Percentiles rank a stretch among this genome's conserved stretches.
phyloP scores from a whole-genome alignment of 352 stramenopile species.

The Phytopythium chamaehyphon region DNA sequence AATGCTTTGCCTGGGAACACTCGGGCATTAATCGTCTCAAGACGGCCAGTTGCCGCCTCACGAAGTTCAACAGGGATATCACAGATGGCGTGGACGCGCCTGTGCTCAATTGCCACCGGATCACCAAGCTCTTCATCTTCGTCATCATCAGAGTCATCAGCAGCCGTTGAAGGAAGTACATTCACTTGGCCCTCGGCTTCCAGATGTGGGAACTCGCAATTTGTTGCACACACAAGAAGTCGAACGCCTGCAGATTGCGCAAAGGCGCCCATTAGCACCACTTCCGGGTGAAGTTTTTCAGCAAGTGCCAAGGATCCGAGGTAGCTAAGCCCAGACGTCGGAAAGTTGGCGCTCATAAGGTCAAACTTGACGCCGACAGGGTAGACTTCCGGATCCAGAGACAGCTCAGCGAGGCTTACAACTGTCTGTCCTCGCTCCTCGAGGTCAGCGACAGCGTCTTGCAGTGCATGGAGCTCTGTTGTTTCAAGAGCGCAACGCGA shows the following conservation, averaged over 20 bases:
- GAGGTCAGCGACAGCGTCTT: constrained; percentile 42
- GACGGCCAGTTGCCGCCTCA: constrained; percentile 29
- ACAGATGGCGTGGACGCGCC: constrained; percentile 23
- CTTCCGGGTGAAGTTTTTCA: constrained; percentile 49
- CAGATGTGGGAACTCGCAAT: constrained; percentile 10
- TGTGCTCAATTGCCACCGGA: constrained; percentile 8
- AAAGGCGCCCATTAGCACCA: constrained; percentile 45
- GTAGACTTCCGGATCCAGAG: constrained; percentile 35
- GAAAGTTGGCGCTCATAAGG: constrained; percentile 50
- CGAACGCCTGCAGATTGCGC: constrained; percentile 32
- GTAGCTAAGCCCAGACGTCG: constrained; percentile 53
- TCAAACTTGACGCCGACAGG: constrained; percentile 47
- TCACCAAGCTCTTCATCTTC: constrained; percentile 6
- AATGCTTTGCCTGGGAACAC: constrained; percentile 35
- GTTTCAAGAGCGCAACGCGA: constrained; percentile 51
- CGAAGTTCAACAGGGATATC: constrained; percentile 30
- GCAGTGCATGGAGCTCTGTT: constrained; percentile 30
- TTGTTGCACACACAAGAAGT: constrained; percentile 23
- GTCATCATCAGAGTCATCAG: constrained; percentile 13
- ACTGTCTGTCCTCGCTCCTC: constrained; percentile 42
- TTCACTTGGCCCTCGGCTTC: background rate
- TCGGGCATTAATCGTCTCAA: constrained; percentile 26
- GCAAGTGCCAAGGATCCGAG: constrained; percentile 42
- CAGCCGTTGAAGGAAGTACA: background rate
- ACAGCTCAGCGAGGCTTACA: constrained; percentile 48